Percentiles rank a stretch among this genome's conserved stretches.
Evolutionary conservation across 306 rosid genomes (phyloP).

Genomic region (Cucumis cinereus): DNA sequence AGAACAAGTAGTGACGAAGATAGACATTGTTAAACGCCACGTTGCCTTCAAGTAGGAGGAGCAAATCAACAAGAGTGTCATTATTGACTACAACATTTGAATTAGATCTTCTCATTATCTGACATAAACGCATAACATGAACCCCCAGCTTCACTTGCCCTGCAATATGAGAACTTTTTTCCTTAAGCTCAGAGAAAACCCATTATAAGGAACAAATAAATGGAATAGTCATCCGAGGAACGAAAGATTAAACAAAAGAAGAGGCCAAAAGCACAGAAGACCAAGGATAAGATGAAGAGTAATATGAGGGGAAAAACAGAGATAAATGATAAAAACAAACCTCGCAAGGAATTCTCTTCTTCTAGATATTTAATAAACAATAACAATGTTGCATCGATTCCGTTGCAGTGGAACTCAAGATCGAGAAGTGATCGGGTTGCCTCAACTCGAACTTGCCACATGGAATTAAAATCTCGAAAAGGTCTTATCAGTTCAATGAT

Average conservation of each 20-base stretch:
- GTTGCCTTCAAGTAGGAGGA: conserved; percentile 57
- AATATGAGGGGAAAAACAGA: background rate
- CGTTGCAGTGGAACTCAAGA: conserved; percentile 78
- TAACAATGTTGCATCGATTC: conserved; percentile 55
- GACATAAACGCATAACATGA: conserved; percentile 76
- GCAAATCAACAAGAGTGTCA: conserved; percentile 57
- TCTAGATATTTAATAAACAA: conserved; percentile 59
- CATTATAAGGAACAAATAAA: background rate
- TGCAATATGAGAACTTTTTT: conserved; percentile 20
- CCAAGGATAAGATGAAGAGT: background rate
- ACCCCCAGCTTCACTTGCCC: conserved; percentile 80
- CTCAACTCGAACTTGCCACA: conserved; percentile 86
- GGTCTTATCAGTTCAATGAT: conserved; percentile 66
- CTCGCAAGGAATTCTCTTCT: conserved; percentile 78
- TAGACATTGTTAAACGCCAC: conserved; percentile 62
- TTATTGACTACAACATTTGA: conserved; percentile 35
- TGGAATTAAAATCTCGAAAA: conserved; percentile 43
- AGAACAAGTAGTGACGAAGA: conserved; percentile 86
- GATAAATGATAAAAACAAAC: conserved; percentile 27
- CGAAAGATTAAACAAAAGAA: background rate
- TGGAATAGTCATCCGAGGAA: background rate
- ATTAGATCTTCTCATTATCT: conserved; percentile 44
- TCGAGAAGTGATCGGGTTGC: conserved; percentile 86
- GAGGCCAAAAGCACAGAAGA: background rate
- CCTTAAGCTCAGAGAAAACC: background rate